Base-by-base conservation (phyloP, 192 early-diverging fungal genomes). In the Coemansia sp. region DNA sequence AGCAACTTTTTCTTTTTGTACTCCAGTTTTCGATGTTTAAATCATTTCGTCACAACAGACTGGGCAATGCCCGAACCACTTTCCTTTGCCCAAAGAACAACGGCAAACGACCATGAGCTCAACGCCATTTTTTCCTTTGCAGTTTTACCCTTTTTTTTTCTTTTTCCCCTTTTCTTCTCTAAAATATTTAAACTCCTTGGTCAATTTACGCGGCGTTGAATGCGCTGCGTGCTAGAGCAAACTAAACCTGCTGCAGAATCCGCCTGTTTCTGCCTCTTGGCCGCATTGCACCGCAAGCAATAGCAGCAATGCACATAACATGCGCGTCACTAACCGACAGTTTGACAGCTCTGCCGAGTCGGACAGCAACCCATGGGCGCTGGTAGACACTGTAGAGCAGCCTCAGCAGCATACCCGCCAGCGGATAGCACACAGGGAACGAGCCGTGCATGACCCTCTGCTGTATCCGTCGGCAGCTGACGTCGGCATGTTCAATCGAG, bases 41-140 rank as follows among this genome's bases (percentile, higher is more conserved):
- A n/a, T n/a, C n/a, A n/a, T n/a, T n/a, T n/a, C n/a, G n/a, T n/a
- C n/a, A n/a, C n/a, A n/a, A n/a, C n/a, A n/a, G n/a, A n/a, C n/a
- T n/a, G n/a, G n/a, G n/a, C n/a, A n/a, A n/a, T n/a, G n/a, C n/a
- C n/a, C n/a, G n/a, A n/a, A n/a, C 90, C 19, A 84, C 91, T 18
- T 91, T 91, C 43, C 65, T 92, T 64, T 90, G 91, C 54, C 92
- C 92, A 50, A 91, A 90, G 67, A 87, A 91, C 67, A 92, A 88
- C 38, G 86, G 89, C 52, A n/a, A n/a, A n/a, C n/a, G n/a, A n/a
- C n/a, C n/a, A n/a, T n/a, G n/a, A n/a, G n/a, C n/a, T n/a, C n/a
- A n/a, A n/a, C n/a, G n/a, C n/a, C n/a, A n/a, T n/a, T n/a, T n/a
- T n/a, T n/a, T n/a, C n/a, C n/a, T n/a, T n/a, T n/a, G n/a, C n/a